phyloP scores from a whole-genome alignment of 306 rosid species.

The Cicer cuneatum region DNA sequence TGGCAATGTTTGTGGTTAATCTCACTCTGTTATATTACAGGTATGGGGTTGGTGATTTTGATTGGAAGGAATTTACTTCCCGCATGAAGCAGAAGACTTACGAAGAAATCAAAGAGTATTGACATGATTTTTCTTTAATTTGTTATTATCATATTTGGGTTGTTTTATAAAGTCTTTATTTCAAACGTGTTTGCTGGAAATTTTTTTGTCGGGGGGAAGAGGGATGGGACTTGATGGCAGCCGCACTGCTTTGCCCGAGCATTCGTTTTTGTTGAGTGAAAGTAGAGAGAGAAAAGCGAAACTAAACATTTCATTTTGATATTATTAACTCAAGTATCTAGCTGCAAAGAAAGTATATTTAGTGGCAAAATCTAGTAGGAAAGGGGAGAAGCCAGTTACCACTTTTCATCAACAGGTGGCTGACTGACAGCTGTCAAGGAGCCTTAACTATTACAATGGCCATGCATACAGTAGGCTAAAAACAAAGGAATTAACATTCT shows the following conservation, averaged over 20 bases:
- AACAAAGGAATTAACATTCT: background rate
- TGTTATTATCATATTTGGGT: conserved; percentile 33
- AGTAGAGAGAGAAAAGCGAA: conserved; percentile 3
- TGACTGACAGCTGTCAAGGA: conserved; percentile 1
- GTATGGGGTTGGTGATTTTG: conserved; percentile 92
- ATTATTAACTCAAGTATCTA: background rate
- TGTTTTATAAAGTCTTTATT: conserved; percentile 27
- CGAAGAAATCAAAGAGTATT: conserved; percentile 87
- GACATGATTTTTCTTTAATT: conserved; percentile 39
- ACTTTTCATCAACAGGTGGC: background rate
- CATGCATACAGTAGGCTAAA: background rate
- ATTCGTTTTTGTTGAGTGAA: conserved; percentile 11
- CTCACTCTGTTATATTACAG: conserved; percentile 59
- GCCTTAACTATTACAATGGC: background rate
- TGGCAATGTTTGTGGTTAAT: conserved; percentile 44
- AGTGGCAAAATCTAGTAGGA: background rate
- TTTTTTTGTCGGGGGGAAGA: background rate
- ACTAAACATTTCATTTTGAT: background rate
- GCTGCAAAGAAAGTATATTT: background rate
- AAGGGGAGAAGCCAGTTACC: background rate
- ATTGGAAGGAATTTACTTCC: conserved; percentile 86
- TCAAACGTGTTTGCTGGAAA: conserved; percentile 2
- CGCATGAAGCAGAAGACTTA: conserved; percentile 94
- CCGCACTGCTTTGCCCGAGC: background rate
- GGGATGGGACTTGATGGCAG: conserved; percentile 29